These are phyloP conservation scores for Taiozyma onychis DNA, from an alignment of 1,139 yeast species.

Conservation along the genomic window DNA sequence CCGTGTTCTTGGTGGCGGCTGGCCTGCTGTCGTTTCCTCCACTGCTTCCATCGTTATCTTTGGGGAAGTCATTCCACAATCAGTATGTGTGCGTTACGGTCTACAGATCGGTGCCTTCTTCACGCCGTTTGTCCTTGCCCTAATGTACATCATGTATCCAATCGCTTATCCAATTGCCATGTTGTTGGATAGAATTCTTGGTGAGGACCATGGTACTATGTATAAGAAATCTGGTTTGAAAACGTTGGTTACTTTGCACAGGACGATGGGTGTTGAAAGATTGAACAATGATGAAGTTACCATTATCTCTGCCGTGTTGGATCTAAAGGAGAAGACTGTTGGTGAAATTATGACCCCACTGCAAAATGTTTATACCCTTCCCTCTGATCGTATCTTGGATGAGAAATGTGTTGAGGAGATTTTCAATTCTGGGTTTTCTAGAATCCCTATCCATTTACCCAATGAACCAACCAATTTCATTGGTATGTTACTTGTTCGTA, in stretches of 20 bases:
- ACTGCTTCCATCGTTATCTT: constrained; percentile 90
- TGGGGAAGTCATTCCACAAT: constrained; percentile 96
- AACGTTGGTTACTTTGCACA: constrained; percentile 86
- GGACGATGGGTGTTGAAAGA: constrained; percentile 93
- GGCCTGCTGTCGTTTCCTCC: constrained; percentile 93
- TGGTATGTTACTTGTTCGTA: constrained; percentile 92
- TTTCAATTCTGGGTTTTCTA: constrained; percentile 88
- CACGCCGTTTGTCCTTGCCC: constrained; percentile 76
- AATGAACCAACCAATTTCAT: constrained; percentile 86
- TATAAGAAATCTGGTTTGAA: constrained; percentile 91
- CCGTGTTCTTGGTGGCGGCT: constrained; percentile 91
- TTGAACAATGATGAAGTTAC: constrained; percentile 94
- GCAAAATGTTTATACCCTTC: constrained; percentile 82
- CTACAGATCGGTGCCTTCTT: constrained; percentile 86
- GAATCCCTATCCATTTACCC: constrained; percentile 94
- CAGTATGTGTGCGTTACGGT: constrained; percentile 89
- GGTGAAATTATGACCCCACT: constrained; percentile 91
- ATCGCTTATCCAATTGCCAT: constrained; percentile 87
- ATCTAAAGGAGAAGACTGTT: constrained; percentile 87
- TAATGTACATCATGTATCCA: constrained; percentile 91
- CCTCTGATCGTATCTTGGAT: constrained; percentile 78
- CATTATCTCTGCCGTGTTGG: constrained; percentile 88
- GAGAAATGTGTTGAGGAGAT: constrained; percentile 84
- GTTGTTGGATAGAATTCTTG: constrained; percentile 73
- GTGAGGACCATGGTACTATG: constrained; percentile 95